Base-by-base conservation (phyloP, 2,329 filamentous ascomycete genomes). In the Monosporascus cannonballus region DNA sequence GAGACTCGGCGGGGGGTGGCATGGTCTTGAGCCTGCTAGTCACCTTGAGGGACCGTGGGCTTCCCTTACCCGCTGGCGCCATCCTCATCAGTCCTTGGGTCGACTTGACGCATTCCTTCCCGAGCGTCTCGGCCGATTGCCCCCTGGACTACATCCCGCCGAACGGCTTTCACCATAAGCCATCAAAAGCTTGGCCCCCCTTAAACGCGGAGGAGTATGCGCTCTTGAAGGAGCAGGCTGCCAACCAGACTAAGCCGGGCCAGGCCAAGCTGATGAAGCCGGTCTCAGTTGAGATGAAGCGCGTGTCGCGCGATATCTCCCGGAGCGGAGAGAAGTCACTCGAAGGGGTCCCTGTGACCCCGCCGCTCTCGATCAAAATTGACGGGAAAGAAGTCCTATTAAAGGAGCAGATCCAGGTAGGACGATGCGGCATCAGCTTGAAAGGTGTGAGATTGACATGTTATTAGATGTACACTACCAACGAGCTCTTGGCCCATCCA, bases 31-130 rank as follows among this genome's bases (percentile, higher is more conserved):
- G 80, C 22, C 77, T 96, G 71, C 71, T 99, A 51, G 87, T 95
- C 30, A 81, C 84, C 2, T 70, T 97, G 56, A 84, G 94, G 56
- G 92, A 97, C 64, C 87, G 88, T 66, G 87, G 85, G 0, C 75
- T 96, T 15, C 88, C 93, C 6, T 70, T 96, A 25, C 94, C 94
- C 1, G 92, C 94, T 2, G 94, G 94, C 1, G 92, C 88, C 4
- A 85, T 97, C 45, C 76, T 97, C 41, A 89, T 97, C 49, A 96
- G 90, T 48, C 94, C 94, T 1, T 99, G 94, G 94, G 91, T 93
- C 8, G 94, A 99, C 67, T 73, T 97, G 50, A 96, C 90, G 0
- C 93, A 97, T 67, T 96, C 92, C 0, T 97, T 97, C 58, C 94
- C 94, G 0, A 96, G 92, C 59, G 80, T 96, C n/a, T 80, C 83